A percentile compares a stretch with the other conserved stretches of the same genome.
Evolutionary conservation across 2,329 filamentous ascomycete genomes (phyloP).

Genomic region (Neofusicoccum cordaticola): DNA sequence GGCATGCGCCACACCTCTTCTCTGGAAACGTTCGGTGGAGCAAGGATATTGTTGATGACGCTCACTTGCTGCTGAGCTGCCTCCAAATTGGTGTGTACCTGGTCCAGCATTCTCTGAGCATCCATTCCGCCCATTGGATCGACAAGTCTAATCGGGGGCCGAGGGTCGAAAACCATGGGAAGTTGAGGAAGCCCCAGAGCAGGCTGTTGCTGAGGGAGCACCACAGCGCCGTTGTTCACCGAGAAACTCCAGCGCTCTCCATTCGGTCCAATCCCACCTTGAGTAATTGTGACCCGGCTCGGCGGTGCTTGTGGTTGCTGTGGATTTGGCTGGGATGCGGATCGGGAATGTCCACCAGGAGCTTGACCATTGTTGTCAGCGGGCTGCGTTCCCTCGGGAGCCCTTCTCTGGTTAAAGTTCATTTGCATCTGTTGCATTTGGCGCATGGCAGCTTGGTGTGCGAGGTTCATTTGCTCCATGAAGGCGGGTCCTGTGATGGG

Average conservation of each 20-base stretch:
- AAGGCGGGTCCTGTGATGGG: not conserved
- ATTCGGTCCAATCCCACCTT: slow-evolving; percentile 51
- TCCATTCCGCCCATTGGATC: not conserved
- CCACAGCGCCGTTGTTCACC: slow-evolving; percentile 45
- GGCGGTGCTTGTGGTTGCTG: slow-evolving; percentile 22
- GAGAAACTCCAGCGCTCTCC: slow-evolving; percentile 54
- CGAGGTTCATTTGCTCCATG: slow-evolving; percentile 1
- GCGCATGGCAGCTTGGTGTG: slow-evolving; percentile 2
- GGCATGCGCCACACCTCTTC: not conserved
- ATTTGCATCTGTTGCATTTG: slow-evolving; percentile 10
- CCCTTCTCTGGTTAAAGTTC: not conserved
- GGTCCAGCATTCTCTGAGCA: slow-evolving; percentile 3
- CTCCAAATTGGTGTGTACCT: slow-evolving; percentile 2
- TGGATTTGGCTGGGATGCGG: not conserved
- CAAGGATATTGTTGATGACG: slow-evolving; percentile 6
- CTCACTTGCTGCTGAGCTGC: not conserved
- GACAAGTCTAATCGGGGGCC: not conserved
- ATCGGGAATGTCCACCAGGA: not conserved
- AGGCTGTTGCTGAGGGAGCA: slow-evolving; percentile 22
- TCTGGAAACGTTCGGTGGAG: slow-evolving; percentile 1
- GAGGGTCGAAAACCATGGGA: not conserved
- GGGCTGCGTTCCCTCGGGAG: not conserved
- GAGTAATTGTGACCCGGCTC: slow-evolving; percentile 40
- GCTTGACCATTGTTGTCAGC: not conserved
- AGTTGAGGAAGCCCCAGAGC: not conserved